Percentiles rank a stretch among this genome's conserved stretches.
phyloP scores from a whole-genome alignment of 768 basidiomycete species.

The Saitozyma sp. region DNA sequence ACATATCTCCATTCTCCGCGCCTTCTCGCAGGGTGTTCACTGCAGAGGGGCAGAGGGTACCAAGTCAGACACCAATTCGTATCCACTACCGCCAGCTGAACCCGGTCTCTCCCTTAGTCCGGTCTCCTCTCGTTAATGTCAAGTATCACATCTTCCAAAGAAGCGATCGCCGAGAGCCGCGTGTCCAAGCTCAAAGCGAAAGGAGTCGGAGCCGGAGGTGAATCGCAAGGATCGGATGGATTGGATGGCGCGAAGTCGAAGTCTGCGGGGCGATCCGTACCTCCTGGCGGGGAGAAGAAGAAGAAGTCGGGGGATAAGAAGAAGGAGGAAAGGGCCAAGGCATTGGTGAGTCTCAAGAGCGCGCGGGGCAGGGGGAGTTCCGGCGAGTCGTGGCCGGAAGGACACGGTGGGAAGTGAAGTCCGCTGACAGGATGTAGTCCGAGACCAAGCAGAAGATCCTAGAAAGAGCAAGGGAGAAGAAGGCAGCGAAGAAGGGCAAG shows the following conservation, averaged over 20 bases:
- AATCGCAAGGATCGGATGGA: neutral
- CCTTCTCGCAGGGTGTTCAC: too few species aligned
- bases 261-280: neutral
- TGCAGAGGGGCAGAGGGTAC: neutral
- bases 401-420: neutral
- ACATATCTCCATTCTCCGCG: neutral
- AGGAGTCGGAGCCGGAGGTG: neutral
- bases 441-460: slow-evolving; percentile 14
- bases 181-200: slow-evolving; percentile 16
- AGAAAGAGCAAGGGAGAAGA: slow-evolving; percentile 11
- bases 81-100: neutral
- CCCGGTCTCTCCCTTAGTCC: slow-evolving; percentile 9
- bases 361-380: too few species aligned
- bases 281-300: slow-evolving; percentile 5
- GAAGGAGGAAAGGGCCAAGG: slow-evolving; percentile 12
- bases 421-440: neutral
- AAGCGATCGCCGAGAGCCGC: slow-evolving; percentile 6
- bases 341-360: slow-evolving; percentile 11
- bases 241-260: neutral
- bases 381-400: neutral
- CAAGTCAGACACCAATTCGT: neutral
- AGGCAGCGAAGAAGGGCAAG: slow-evolving; percentile 5
- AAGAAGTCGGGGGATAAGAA: slow-evolving; percentile 8
- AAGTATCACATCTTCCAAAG: slow-evolving; percentile 14
- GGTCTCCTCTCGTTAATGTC: slow-evolving; percentile 13